Percentiles rank a stretch among this genome's conserved stretches.
Conservation (phyloP, 306 rosid species). For the Ormosia emarginata region DNA sequence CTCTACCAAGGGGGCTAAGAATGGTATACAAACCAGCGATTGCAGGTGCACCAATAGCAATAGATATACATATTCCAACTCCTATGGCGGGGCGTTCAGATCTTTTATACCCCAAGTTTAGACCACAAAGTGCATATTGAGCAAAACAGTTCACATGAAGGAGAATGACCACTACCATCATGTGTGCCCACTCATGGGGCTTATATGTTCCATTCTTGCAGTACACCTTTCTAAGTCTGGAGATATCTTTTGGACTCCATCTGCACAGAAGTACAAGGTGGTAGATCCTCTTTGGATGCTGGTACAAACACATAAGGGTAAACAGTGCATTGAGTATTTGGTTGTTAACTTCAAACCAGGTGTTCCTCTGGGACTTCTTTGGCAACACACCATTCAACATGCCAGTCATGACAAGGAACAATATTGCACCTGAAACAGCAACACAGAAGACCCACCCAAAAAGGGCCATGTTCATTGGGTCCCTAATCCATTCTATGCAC, state of each 20-base stretch:
- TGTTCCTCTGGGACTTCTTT: constrained; percentile 60
- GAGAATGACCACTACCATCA: constrained; percentile 81
- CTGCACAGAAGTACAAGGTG: constrained; percentile 76
- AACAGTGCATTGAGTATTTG: constrained; percentile 94
- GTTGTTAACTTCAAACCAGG: constrained; percentile 93
- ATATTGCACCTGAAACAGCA: constrained; percentile 86
- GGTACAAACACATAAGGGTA: constrained; percentile 88
- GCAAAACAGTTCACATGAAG: constrained; percentile 81
- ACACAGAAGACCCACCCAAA: constrained; percentile 70
- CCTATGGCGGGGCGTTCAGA: constrained; percentile 83
- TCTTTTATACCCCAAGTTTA: constrained; percentile 80
- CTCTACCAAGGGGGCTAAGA: constrained; percentile 89
- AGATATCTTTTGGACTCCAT: constrained; percentile 67
- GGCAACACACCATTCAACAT: constrained; percentile 71
- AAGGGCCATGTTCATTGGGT: constrained; percentile 93
- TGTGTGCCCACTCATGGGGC: constrained; percentile 94
- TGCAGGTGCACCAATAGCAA: constrained; percentile 87
- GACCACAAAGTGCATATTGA: constrained; percentile 91
- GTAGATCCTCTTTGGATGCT: constrained; percentile 75
- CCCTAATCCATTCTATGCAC: constrained; percentile 65
- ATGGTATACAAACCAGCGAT: constrained; percentile 71
- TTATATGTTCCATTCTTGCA: constrained; percentile 93
- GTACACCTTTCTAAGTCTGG: constrained; percentile 63
- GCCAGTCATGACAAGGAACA: constrained; percentile 96
- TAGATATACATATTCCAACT: constrained; percentile 72